A percentile compares a stretch with the other conserved stretches of the same genome.
Conservation (phyloP, 78 protist genomes). For the Protostelium mycophagum region DNA sequence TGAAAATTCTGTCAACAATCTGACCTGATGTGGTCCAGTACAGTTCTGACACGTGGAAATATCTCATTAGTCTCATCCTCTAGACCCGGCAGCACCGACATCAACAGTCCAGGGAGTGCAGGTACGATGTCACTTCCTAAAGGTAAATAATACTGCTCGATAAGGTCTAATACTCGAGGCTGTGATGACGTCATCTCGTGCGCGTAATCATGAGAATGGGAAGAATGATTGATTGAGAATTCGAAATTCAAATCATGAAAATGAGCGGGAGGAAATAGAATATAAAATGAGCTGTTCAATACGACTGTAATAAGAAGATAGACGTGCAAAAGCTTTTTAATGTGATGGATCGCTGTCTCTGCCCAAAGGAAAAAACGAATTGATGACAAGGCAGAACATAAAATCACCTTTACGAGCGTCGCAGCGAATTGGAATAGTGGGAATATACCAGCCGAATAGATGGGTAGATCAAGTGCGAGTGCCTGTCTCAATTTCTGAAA, state of each 20-base stretch:
- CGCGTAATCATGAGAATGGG: too few species aligned
- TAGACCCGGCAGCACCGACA: not conserved
- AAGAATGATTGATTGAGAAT: not conserved
- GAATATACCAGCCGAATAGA: conserved; percentile 54
- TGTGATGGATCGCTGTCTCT: too few species aligned
- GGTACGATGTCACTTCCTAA: not conserved
- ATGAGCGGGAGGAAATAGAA: too few species aligned
- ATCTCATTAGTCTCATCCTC: not conserved
- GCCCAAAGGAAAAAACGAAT: too few species aligned
- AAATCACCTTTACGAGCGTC: conserved; percentile 13
- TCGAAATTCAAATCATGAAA: too few species aligned
- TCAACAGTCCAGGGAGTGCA: not conserved
- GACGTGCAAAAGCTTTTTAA: too few species aligned
- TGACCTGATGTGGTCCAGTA: not conserved
- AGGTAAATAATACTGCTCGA: not conserved
- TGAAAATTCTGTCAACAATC: too few species aligned
- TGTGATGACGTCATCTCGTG: not conserved
- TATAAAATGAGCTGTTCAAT: too few species aligned
- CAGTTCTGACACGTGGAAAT: not conserved
- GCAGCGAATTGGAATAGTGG: conserved; percentile 54
- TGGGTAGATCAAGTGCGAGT: conserved; percentile 39
- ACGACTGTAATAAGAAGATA: too few species aligned
- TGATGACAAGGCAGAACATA: too few species aligned
- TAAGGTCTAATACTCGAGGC: not conserved
- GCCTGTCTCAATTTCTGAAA: conserved; percentile 50